Conservation (phyloP, 2,329 filamentous ascomycete species). For the Aspergillus hiratsukae region DNA sequence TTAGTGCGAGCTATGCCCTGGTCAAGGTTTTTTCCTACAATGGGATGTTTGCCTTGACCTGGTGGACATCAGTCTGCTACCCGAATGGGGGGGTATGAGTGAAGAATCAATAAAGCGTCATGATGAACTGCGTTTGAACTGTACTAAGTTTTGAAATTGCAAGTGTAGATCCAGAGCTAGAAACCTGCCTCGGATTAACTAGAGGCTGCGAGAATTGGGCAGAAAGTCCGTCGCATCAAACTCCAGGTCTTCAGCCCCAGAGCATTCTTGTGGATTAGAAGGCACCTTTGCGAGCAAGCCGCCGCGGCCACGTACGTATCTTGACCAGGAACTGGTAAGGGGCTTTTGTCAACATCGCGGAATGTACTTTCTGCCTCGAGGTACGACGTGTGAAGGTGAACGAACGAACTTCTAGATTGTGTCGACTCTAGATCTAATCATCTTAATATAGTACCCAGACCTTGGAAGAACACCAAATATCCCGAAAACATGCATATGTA, state of each 20-base stretch:
- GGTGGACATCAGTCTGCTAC: constrained; percentile 2
- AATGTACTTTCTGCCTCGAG: too few species aligned
- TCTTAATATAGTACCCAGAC: neutral
- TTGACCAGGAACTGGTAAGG: too few species aligned
- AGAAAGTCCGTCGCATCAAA: too few species aligned
- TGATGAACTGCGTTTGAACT: neutral
- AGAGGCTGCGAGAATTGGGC: neutral
- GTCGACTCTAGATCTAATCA: neutral
- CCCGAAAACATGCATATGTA: neutral
- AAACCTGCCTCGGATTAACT: too few species aligned
- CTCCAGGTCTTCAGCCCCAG: too few species aligned
- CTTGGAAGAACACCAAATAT: neutral
- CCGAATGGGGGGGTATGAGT: constrained; percentile 13
- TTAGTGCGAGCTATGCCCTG: constrained; percentile 3
- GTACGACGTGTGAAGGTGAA: too few species aligned
- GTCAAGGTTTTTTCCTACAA: constrained; percentile 16
- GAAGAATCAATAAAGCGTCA: neutral
- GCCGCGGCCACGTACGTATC: too few species aligned
- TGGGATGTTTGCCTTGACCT: constrained; percentile 14
- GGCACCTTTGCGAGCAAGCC: too few species aligned
- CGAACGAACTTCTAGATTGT: neutral
- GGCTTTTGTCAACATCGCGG: too few species aligned
- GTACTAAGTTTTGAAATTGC: neutral
- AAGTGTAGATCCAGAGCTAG: too few species aligned
- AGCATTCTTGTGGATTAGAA: too few species aligned